phyloP scores from a whole-genome alignment of 2,329 filamentous ascomycete genomes.

The Diaporthe sp. region DNA sequence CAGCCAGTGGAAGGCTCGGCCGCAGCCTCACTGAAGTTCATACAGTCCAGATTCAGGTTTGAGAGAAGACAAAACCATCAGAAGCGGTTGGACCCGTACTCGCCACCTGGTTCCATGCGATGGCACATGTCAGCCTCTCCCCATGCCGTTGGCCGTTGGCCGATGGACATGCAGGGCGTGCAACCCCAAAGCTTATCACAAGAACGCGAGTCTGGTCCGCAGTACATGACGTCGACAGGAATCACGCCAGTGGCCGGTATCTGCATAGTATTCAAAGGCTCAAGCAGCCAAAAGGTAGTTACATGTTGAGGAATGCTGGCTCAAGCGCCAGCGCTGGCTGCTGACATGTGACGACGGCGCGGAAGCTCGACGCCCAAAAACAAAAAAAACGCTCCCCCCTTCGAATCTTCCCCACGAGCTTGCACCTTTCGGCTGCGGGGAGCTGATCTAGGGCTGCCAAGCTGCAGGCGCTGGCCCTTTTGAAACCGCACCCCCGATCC shows the following conservation, averaged over 20 bases:
- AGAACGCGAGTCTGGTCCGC: slow-evolving; percentile 9
- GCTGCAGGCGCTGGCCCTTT: slow-evolving; percentile 27
- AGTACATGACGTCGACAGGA: slow-evolving; percentile 24
- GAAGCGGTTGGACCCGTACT: slow-evolving; percentile 9
- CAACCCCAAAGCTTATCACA: slow-evolving; percentile 16
- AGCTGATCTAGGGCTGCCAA: slow-evolving; percentile 39
- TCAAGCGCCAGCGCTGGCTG: neutral
- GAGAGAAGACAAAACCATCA: neutral
- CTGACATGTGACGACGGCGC: slow-evolving; percentile 29
- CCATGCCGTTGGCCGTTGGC: slow-evolving; percentile 17
- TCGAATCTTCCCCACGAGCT: slow-evolving; percentile 37
- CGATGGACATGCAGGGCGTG: slow-evolving; percentile 14
- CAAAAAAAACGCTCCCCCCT: slow-evolving; percentile 16
- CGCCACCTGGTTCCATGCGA: neutral
- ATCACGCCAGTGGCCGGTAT: slow-evolving; percentile 19
- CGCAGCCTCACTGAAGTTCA: neutral
- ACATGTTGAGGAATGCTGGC: slow-evolving; percentile 1
- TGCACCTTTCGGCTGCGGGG: slow-evolving; percentile 36
- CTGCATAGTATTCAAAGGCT: slow-evolving; percentile 9
- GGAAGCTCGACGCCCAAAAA: slow-evolving; percentile 15
- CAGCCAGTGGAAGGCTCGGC: neutral
- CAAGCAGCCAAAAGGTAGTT: slow-evolving; percentile 9
- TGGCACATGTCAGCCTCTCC: slow-evolving; percentile 36
- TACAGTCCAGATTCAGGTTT: neutral
- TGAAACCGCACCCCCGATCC: slow-evolving; percentile 33